A percentile compares a stretch with the other conserved stretches of the same genome.
These are phyloP conservation scores for Jimgerdemannia lactiflua DNA, from an alignment of 192 early-diverging fungal genomes.

Conservation along the genomic window DNA sequence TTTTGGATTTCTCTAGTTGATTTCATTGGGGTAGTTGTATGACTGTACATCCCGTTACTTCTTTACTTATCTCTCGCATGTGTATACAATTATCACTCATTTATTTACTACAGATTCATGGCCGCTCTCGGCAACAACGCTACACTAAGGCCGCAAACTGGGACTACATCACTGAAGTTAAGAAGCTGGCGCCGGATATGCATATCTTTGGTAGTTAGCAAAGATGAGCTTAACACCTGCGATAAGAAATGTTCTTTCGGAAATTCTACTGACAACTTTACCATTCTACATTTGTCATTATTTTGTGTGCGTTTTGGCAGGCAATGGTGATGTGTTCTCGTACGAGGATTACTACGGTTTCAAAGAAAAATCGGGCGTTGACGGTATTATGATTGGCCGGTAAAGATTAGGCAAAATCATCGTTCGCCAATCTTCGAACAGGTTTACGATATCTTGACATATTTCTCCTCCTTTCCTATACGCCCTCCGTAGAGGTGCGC, in stretches of 20 bases:
- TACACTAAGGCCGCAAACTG: slow-evolving; percentile 91
- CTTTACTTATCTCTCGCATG: neutral
- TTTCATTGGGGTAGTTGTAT: too few species aligned
- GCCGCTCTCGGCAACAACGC: slow-evolving; percentile 87
- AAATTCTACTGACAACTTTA: too few species aligned
- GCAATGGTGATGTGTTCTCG: slow-evolving; percentile 83
- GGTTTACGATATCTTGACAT: slow-evolving; percentile 4
- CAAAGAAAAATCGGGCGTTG: slow-evolving; percentile 58
- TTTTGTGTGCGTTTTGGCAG: too few species aligned
- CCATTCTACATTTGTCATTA: too few species aligned
- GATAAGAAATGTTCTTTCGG: too few species aligned
- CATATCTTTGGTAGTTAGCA: slow-evolving; percentile 48
- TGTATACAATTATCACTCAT: neutral
- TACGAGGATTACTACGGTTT: slow-evolving; percentile 81
- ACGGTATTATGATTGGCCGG: slow-evolving; percentile 91
- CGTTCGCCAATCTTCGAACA: too few species aligned
- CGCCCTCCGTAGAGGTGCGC: slow-evolving; percentile 37
- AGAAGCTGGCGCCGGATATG: slow-evolving; percentile 32
- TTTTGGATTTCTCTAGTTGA: too few species aligned
- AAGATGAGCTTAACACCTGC: too few species aligned
- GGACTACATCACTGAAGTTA: slow-evolving; percentile 80
- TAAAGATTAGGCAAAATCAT: slow-evolving; percentile 29
- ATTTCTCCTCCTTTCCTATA: neutral
- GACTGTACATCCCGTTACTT: neutral
- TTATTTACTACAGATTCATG: slow-evolving; percentile 61